Percentiles rank a stretch among this genome's conserved stretches.
These are phyloP conservation scores for Magnolia officinalis DNA, from an alignment of 164 flowering plant species.

Conservation along the genomic window DNA sequence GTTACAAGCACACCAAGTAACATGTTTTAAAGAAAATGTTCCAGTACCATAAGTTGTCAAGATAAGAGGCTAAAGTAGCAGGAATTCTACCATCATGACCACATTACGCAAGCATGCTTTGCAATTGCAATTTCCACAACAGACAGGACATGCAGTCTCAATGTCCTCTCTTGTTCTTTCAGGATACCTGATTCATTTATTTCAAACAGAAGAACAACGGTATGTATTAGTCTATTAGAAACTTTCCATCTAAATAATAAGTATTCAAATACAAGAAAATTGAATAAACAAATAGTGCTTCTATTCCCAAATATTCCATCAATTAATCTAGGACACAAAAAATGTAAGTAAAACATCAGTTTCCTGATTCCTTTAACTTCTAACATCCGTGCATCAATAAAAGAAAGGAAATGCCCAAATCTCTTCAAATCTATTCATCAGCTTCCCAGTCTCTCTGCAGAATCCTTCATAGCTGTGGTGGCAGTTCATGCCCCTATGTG, in stretches of 20 bases:
- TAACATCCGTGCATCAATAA: too few species aligned
- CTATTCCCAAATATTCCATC: background rate
- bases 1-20: constrained; percentile 10
- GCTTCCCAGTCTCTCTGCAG: too few species aligned
- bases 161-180: constrained; percentile 45
- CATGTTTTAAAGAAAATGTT: too few species aligned
- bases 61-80: background rate
- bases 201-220: constrained; percentile 12
- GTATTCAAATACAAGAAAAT: background rate
- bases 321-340: background rate
- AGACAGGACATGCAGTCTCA: constrained; percentile 58
- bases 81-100: constrained; percentile 26
- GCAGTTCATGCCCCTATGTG: too few species aligned
- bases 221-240: background rate
- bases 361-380: too few species aligned
- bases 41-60: background rate
- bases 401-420: too few species aligned
- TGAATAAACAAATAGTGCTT: background rate
- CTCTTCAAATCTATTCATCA: too few species aligned
- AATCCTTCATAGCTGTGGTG: too few species aligned
- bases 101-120: constrained; percentile 55
- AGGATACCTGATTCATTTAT: constrained; percentile 54
- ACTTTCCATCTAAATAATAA: background rate
- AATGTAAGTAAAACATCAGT: too few species aligned
- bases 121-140: constrained; percentile 81